Evolutionary conservation across 2,329 filamentous ascomycete species (phyloP), one percentile per base, ranked within the genome.

Genomic region (Pseudogymnoascus sp.): DNA sequence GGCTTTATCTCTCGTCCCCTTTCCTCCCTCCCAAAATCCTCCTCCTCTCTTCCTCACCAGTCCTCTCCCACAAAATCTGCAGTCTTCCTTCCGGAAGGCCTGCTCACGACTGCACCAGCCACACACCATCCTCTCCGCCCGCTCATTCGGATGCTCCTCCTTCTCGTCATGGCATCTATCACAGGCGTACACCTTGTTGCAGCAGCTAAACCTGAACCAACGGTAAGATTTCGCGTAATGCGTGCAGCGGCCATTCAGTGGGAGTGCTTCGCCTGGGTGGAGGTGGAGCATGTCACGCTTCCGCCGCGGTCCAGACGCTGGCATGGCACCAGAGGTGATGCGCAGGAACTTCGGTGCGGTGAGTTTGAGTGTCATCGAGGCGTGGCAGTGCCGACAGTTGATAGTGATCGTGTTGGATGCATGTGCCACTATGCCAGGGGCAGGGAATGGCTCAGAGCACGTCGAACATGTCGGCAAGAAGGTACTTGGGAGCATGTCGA

Each of bases 1-100:
- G 33, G 75, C 76, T 73, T 80, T 83, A 71, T 92, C 88, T 64
- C 90, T 79, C n/a, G 89, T 92, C 1, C 89, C 89, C 72, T 89
- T 91, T 1, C 91, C 91, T 9, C 91, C 91, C 77, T 95, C 91
- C 91, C 91, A 95, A 75, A 92, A 95, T 0, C 91, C 91, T 45
- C 78, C 78, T 2, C 84, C 83, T 70, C 84, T 87, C 66, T 75
- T 80, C 0, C 89, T 86, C 60, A 92, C 81, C 11, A 94, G 82
- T 59, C 81, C 83, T 35, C 86, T 79, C 58, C 87, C 88, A 71
- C 91, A 95, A 69, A 90, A 84, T 1, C 78, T 81, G 73, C 91
- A 95, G 64, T 87, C 86, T 70, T 92, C 89, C 1, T 88, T 85
- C 22, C 85, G 79, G 74, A 91, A 95, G 66, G 86, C 86, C 76